Base-by-base conservation (phyloP, 1,284 basidiomycete genomes). In the Neolentinus lepideus region DNA sequence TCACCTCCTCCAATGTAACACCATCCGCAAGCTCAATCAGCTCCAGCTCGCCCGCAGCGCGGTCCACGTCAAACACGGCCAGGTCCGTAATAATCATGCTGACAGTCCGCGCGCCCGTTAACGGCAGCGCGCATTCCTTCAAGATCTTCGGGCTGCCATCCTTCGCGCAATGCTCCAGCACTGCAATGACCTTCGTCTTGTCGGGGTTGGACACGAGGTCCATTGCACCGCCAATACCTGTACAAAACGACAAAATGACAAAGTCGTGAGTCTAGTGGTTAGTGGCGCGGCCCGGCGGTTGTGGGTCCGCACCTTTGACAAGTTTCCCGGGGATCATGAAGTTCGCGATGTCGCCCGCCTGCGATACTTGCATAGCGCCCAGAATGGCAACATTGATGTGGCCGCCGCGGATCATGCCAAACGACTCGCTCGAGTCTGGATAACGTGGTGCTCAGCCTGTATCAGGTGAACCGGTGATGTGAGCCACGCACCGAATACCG, bases 321-420 rank as follows among this genome's bases (percentile, higher is more conserved):
- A 95, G 82, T 73, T 95, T 94, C 29, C 92, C 92, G 14, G 94
- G 94, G 63, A 98, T 93, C 94, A 97, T 98, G 69, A 92, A 98
- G 76, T 98, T 98, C 53, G 96, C 95, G 59, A 98, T 88, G 68
- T 98, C 94, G 57, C 95, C 96, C 22, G 85, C 85, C 62, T 89
- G 84, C 1, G 92, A 93, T 52, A 98, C 94, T 78, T 98, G 88
- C 85, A 98, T 93, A 2, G 95, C 81, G 47, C 86, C 86, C 21
- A 90, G 84, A 67, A 98, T 95, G 12, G 94, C 89, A 54, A 97
- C 90, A 66, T 98, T 86, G 58, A 98, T 85, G 71, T 98, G 95
- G 10, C 95, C 96, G 57, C 93, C 94, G 56, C 94, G 88, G 71
- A 97, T 95, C 92, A 97, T 97, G 35, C 90, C 90, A 66, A 98